These are phyloP conservation scores for Capillidium rhysosporum DNA, from an alignment of 371 early-diverging fungal species.

Conservation along the genomic window DNA sequence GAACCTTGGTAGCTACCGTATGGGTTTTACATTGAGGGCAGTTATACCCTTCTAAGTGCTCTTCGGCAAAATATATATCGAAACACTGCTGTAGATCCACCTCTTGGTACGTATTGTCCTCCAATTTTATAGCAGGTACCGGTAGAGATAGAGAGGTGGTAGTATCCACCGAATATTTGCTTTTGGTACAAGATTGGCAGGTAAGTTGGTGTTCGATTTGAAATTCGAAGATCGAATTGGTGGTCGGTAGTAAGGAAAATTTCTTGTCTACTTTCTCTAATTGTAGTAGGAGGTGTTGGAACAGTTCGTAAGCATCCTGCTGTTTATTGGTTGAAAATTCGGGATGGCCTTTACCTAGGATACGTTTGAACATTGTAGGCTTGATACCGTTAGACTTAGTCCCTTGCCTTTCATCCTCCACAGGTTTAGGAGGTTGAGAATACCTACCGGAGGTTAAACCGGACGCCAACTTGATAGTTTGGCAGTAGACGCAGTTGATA, in stretches of 20 bases:
- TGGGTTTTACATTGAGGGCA: constrained; percentile 59
- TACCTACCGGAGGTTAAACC: constrained; percentile 81
- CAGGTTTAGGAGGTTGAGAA: constrained; percentile 7
- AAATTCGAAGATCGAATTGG: constrained; percentile 51
- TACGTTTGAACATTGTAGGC: constrained; percentile 78
- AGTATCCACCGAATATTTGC: constrained; percentile 43
- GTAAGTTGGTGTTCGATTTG: constrained; percentile 58
- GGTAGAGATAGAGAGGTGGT: constrained; percentile 45
- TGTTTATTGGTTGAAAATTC: constrained; percentile 94
- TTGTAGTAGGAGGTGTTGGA: constrained; percentile 49
- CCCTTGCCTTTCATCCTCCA: constrained; percentile 18
- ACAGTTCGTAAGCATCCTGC: constrained; percentile 93
- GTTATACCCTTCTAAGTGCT: constrained; percentile 42
- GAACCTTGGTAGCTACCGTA: constrained; percentile 47
- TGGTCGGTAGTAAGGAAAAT: constrained; percentile 29
- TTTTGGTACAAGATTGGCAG: constrained; percentile 59
- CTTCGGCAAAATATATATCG: constrained; percentile 28
- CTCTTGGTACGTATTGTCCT: constrained; percentile 8
- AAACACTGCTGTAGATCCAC: constrained; percentile 48
- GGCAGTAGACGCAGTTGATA: constrained; percentile 69
- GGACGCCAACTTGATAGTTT: constrained; percentile 72
- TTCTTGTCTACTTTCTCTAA: constrained; percentile 55
- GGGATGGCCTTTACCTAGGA: constrained; percentile 70
- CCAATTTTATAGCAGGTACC: constrained; percentile 36
- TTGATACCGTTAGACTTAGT: constrained; percentile 42